These are phyloP conservation scores for Urtica urens DNA, from an alignment of 306 rosid genomes.

Conservation along the genomic window DNA sequence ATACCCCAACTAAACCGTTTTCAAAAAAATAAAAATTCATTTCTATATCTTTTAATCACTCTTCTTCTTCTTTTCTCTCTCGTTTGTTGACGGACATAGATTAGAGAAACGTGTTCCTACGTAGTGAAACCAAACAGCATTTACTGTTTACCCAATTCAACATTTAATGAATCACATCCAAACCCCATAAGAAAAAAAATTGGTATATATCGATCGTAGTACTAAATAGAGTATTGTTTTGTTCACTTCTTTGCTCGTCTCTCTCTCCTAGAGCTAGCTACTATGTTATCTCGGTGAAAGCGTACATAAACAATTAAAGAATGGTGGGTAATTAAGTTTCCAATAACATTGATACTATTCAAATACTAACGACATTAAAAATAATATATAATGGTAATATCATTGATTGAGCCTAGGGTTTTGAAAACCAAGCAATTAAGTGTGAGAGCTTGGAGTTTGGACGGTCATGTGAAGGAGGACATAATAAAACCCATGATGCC, in stretches of 20 bases:
- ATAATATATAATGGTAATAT: slow-evolving; percentile 13
- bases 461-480: slow-evolving; percentile 20
- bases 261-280: slow-evolving; percentile 7
- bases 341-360: slow-evolving; percentile 2
- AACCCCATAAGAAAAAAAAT: slow-evolving; percentile 30
- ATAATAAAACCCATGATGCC: slow-evolving; percentile 29
- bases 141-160: slow-evolving; percentile 18
- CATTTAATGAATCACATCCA: slow-evolving; percentile 35
- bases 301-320: neutral
- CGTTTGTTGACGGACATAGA: neutral
- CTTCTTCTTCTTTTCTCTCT: neutral
- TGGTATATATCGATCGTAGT: no score
- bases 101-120: slow-evolving; percentile 12
- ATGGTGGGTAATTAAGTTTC: slow-evolving; percentile 2
- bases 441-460: slow-evolving; percentile 18
- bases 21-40: neutral
- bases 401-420: slow-evolving; percentile 40
- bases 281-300: slow-evolving; percentile 13
- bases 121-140: slow-evolving; percentile 19
- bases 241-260: slow-evolving; percentile 8
- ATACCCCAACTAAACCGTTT: no score
- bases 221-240: no score
- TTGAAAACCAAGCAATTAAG: slow-evolving; percentile 26
- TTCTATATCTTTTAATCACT: neutral
- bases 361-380: neutral